Percentiles rank a stretch among this genome's conserved stretches.
Evolutionary conservation across 352 stramenopile species (phyloP).

Genomic region (Aphanomyces stellatus): DNA sequence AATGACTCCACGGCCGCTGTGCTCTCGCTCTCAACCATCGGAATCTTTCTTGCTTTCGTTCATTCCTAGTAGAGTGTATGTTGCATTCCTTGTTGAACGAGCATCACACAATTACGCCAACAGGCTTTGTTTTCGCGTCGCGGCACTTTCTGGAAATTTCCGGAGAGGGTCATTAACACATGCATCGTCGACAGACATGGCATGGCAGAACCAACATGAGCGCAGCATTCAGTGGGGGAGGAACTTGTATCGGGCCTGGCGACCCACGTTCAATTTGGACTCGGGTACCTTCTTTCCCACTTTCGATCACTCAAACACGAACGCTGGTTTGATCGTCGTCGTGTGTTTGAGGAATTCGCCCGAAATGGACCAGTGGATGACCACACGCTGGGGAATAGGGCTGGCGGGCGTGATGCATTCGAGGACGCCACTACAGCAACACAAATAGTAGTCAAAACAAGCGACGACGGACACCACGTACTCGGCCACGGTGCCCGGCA

Average conservation of each 20-base stretch:
- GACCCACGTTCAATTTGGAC: background rate
- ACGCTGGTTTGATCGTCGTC: background rate
- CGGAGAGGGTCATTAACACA: background rate
- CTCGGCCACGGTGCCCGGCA: conserved; percentile 4
- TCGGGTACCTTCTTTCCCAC: background rate
- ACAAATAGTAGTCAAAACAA: background rate
- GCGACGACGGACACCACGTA: background rate
- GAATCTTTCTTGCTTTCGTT: too few species aligned
- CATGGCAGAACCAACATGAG: background rate
- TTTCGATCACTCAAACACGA: background rate
- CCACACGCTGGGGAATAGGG: background rate
- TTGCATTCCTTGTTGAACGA: too few species aligned
- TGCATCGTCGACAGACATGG: background rate
- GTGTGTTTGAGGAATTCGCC: background rate
- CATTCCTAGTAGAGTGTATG: too few species aligned
- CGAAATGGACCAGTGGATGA: background rate
- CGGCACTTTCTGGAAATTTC: background rate
- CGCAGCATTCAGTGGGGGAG: too few species aligned
- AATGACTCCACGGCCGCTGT: too few species aligned
- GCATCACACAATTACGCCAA: too few species aligned
- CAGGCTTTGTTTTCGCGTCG: too few species aligned
- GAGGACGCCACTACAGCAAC: conserved; percentile 11
- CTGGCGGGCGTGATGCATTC: background rate
- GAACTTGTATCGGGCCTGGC: too few species aligned
- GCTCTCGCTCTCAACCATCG: too few species aligned